Evolutionary conservation across 148 eudicot genomes (phyloP).

Genomic region (Vaccinium myrtillus): DNA sequence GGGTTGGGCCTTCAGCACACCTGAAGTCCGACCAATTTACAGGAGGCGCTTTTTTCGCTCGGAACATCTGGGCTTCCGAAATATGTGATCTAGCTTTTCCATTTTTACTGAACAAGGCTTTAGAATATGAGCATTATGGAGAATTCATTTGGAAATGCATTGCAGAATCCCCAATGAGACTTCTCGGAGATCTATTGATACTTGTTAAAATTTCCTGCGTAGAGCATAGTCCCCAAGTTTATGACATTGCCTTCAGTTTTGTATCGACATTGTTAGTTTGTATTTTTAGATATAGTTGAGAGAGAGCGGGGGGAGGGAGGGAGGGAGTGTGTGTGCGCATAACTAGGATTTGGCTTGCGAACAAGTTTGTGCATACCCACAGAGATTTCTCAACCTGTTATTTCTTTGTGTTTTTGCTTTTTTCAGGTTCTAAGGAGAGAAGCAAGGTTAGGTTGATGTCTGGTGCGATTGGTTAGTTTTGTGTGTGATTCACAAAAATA

Average conservation of each 20-base stretch:
- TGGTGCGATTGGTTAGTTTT: neutral
- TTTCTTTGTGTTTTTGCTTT: neutral
- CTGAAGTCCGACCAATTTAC: neutral
- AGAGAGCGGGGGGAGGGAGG: no score
- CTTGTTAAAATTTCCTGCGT: neutral
- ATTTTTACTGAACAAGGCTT: neutral
- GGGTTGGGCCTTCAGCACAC: neutral
- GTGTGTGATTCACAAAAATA: neutral
- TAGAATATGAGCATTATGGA: neutral
- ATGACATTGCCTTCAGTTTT: neutral
- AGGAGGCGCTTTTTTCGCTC: neutral
- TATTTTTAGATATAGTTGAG: neutral
- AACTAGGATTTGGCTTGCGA: neutral
- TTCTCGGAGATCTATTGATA: neutral
- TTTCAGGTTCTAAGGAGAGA: conserved; percentile 76
- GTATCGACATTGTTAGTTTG: neutral
- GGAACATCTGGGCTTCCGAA: neutral
- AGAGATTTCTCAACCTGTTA: neutral
- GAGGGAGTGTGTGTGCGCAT: no score
- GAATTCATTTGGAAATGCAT: neutral
- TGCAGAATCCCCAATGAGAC: neutral
- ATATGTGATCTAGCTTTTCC: neutral
- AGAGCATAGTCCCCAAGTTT: neutral
- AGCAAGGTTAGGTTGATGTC: conserved; percentile 68
- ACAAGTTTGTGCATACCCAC: neutral